Percentiles rank a stretch among this genome's conserved stretches.
These are phyloP conservation scores for Pseudogymnoascus sp. DNA, from an alignment of 2,329 filamentous ascomycete genomes.

Conservation along the genomic window DNA sequence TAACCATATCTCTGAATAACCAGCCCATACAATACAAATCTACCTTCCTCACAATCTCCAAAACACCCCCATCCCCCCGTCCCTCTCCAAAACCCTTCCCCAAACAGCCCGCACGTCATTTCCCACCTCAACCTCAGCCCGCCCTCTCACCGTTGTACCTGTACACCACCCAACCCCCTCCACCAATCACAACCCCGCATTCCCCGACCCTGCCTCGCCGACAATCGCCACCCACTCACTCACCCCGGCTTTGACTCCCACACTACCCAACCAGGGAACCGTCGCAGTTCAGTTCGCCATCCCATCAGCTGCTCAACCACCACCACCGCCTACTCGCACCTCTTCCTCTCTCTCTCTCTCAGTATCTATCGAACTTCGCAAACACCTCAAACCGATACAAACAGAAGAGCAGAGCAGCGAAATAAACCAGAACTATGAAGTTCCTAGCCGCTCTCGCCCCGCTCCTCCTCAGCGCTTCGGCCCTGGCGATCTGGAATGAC, in stretches of 20 bases:
- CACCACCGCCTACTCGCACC: too few relatives aligned
- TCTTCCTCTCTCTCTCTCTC: too few relatives aligned
- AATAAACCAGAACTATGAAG: conserved; percentile 23
- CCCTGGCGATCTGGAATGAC: conserved; percentile 35
- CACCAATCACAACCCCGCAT: background rate
- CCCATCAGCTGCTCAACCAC: too few relatives aligned
- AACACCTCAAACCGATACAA: too few relatives aligned
- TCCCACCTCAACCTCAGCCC: background rate
- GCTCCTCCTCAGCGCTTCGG: conserved; percentile 24
- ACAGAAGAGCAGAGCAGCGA: too few relatives aligned
- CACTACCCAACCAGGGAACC: conserved; percentile 4
- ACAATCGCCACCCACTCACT: background rate
- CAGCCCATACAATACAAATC: background rate
- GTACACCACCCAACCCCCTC: background rate
- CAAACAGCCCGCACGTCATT: background rate
- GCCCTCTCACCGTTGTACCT: background rate
- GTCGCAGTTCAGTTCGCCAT: too few relatives aligned
- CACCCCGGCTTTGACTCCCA: background rate
- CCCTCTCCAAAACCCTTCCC: background rate
- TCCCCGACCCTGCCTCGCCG: background rate
- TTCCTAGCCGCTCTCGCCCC: conserved; percentile 22
- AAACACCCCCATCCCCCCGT: too few relatives aligned
- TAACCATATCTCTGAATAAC: background rate
- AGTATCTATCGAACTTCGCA: too few relatives aligned
- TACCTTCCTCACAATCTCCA: background rate